Evolutionary conservation across 371 early-diverging fungal species (phyloP).

Genomic region (Entomophthora muscae): DNA sequence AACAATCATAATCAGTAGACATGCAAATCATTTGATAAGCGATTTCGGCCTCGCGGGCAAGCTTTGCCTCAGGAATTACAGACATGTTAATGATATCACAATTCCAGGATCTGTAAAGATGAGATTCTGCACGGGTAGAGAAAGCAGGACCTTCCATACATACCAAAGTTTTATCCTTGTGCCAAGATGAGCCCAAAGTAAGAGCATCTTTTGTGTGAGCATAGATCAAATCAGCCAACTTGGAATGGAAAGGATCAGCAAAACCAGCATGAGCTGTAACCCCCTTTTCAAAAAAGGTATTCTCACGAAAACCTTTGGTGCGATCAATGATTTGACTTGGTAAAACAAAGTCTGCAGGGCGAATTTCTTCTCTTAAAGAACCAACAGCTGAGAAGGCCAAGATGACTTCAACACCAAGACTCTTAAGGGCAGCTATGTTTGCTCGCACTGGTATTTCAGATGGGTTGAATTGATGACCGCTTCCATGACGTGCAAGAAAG

Average conservation of each 20-base stretch:
- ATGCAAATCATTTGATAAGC: constrained; percentile 96
- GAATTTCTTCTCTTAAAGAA: constrained; percentile 82
- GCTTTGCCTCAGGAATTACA: constrained; percentile 85
- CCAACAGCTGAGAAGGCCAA: constrained; percentile 90
- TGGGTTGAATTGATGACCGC: constrained; percentile 63
- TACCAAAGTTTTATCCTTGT: constrained; percentile 65
- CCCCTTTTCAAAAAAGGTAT: constrained; percentile 85
- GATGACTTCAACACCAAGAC: constrained; percentile 78
- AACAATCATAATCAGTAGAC: constrained; percentile 98
- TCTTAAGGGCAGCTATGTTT: constrained; percentile 94
- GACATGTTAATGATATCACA: constrained; percentile 95
- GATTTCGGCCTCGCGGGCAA: constrained; percentile 94
- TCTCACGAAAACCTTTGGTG: constrained; percentile 74
- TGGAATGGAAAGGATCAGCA: constrained; percentile 84
- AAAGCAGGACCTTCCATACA: constrained; percentile 97
- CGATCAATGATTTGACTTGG: constrained; percentile 90
- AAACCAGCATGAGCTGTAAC: constrained; percentile 78
- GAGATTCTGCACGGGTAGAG: constrained; percentile 90
- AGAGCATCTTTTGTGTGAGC: constrained; percentile 11
- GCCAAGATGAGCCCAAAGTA: constrained; percentile 29
- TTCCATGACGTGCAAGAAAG: constrained; percentile 92
- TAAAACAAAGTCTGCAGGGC: constrained; percentile 85
- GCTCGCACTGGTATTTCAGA: constrained; percentile 86
- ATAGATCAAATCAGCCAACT: constrained; percentile 51
- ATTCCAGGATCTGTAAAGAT: constrained; percentile 86